phyloP scores from a whole-genome alignment of 2,329 filamentous ascomycete species.

The Clathrospora elynae region DNA sequence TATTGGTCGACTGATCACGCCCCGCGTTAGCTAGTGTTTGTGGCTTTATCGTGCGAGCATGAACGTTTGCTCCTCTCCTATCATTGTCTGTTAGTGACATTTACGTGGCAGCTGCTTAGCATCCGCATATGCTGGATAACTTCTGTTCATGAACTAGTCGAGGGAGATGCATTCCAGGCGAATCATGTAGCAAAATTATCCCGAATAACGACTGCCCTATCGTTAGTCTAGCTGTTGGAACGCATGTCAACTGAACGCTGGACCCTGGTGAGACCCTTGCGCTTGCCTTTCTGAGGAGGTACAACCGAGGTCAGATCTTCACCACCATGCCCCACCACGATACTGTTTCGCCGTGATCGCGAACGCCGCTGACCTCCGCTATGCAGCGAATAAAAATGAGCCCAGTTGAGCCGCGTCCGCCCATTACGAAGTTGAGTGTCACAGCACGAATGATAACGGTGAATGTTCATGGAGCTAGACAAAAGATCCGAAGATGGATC shows the following conservation, averaged over 20 bases:
- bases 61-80: constrained; percentile 23
- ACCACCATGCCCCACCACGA: constrained; percentile 23
- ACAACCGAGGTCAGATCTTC: constrained; percentile 35
- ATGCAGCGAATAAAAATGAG: background rate
- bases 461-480: constrained; percentile 17
- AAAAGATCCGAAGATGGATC: constrained; percentile 30
- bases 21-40: constrained; percentile 34
- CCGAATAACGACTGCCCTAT: constrained; percentile 2
- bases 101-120: constrained; percentile 21
- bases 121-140: constrained; percentile 7
- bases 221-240: background rate
- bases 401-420: constrained; percentile 19
- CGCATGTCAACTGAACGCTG: background rate
- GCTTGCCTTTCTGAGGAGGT: constrained; percentile 32
- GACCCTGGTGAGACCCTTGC: constrained; percentile 6
- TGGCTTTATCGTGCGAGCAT: constrained; percentile 29
- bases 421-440: constrained; percentile 12
- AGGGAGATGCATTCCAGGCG: constrained; percentile 4
- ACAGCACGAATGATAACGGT: constrained; percentile 25
- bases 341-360: constrained; percentile 10
- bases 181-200: constrained; percentile 2
- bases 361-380: constrained; percentile 6
- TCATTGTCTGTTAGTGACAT: constrained; percentile 24
- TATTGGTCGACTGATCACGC: constrained; percentile 30
- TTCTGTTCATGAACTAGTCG: constrained; percentile 15